These are phyloP conservation scores for Cercospora janseana DNA, from an alignment of 2,329 filamentous ascomycete genomes.

Conservation along the genomic window DNA sequence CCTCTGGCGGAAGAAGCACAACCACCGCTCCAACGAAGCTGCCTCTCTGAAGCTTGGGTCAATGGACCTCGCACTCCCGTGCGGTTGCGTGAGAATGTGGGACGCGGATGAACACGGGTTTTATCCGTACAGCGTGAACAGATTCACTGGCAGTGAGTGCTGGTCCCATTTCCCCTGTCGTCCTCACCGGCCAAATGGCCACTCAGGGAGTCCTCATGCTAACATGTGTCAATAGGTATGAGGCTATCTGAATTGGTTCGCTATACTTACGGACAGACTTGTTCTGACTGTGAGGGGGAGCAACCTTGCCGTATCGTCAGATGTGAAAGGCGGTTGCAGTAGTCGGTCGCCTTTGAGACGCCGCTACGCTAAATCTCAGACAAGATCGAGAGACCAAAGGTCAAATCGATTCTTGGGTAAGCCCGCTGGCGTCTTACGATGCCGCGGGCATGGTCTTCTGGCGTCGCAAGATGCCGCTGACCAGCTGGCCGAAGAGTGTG, in stretches of 20 bases:
- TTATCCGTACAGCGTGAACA: constrained; percentile 1
- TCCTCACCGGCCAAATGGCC: constrained; percentile 1
- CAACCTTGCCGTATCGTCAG: not conserved
- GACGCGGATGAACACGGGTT: constrained; percentile 2
- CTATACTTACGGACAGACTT: constrained; percentile 9
- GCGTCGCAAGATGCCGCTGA: constrained; percentile 6
- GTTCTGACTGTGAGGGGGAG: constrained; percentile 9
- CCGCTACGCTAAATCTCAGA: constrained; percentile 10
- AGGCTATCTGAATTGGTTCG: constrained; percentile 2
- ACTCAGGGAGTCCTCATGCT: not conserved
- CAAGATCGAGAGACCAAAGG: constrained; percentile 9
- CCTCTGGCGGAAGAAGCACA: not conserved
- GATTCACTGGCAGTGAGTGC: constrained; percentile 3
- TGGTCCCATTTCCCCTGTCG: not conserved
- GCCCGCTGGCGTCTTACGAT: constrained; percentile 2
- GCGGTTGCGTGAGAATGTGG: not conserved
- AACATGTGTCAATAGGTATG: constrained; percentile 2
- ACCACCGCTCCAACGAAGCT: not conserved
- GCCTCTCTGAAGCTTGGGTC: constrained; percentile 1
- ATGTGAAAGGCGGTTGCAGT: not conserved
- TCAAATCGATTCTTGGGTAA: constrained; percentile 7
- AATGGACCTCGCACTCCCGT: not conserved
- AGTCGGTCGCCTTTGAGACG: constrained; percentile 1
- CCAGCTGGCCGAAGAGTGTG: constrained; percentile 5
- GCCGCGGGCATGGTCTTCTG: constrained; percentile 4